These are phyloP conservation scores for Termitomyces heimii DNA, from an alignment of 768 basidiomycete species.

Conservation along the genomic window DNA sequence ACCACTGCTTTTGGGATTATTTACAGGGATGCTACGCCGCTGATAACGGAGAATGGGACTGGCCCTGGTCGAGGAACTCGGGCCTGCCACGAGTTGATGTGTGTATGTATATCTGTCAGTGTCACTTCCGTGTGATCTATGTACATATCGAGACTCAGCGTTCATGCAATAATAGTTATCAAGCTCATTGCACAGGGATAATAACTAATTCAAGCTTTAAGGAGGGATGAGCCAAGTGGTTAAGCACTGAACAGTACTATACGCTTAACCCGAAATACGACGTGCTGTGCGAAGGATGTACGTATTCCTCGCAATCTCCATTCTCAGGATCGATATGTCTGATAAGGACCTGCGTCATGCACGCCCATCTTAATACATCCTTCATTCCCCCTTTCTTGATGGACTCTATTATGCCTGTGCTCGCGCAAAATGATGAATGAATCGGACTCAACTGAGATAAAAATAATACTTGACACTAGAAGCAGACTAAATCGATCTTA, in stretches of 20 bases:
- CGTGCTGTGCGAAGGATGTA: no score
- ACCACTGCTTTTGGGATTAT: not conserved
- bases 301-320: no score
- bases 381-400: not conserved
- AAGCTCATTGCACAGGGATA: no score
- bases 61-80: not conserved
- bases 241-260: no score
- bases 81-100: slow-evolving; percentile 6
- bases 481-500: not conserved
- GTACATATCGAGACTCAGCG: slow-evolving; percentile 1
- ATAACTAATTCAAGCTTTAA: no score
- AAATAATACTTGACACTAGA: not conserved
- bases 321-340: no score
- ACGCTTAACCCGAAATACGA: no score
- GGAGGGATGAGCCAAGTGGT: no score
- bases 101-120: slow-evolving; percentile 6
- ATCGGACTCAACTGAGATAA: not conserved
- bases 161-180: no score
- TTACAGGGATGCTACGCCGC: slow-evolving; percentile 1
- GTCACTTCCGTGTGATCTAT: not conserved
- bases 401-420: not conserved
- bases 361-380: no score
- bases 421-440: not conserved
- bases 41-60: slow-evolving; percentile 11
- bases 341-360: no score